Evolutionary conservation across 192 early-diverging fungal genomes (phyloP).

Genomic region (Coemansia erecta): DNA sequence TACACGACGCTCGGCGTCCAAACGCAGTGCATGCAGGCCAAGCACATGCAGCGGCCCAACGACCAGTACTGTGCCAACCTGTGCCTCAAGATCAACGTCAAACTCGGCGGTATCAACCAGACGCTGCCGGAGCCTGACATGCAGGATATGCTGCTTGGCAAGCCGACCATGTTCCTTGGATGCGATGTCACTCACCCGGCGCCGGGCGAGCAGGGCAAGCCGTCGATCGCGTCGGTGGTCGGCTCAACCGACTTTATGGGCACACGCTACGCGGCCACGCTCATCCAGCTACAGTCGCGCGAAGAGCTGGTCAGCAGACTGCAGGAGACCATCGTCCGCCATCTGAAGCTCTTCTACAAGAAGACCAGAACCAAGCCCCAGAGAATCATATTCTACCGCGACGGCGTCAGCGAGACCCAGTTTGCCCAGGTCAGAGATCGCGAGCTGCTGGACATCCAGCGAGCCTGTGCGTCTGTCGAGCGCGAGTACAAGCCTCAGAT

Average conservation of each 20-base stretch:
- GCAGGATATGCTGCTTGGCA: conserved; percentile 57
- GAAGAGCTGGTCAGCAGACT: conserved; percentile 73
- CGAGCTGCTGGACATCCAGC: conserved; percentile 73
- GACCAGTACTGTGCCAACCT: conserved; percentile 95
- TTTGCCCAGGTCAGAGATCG: conserved; percentile 69
- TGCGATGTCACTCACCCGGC: conserved; percentile 87
- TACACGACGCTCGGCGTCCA: conserved; percentile 88
- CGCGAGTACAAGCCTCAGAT: conserved; percentile 70
- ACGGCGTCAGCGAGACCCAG: conserved; percentile 89
- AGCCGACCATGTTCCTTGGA: conserved; percentile 87
- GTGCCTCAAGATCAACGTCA: conserved; percentile 90
- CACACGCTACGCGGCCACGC: conserved; percentile 60
- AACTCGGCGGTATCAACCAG: conserved; percentile 88
- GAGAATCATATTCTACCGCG: conserved; percentile 84
- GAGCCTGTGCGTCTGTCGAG: conserved; percentile 64
- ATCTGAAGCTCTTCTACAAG: conserved; percentile 64
- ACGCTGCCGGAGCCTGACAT: conserved; percentile 54
- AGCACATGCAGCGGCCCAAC: conserved; percentile 71
- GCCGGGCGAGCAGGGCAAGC: conserved; percentile 62
- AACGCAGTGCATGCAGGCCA: conserved; percentile 88
- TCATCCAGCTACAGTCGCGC: conserved; percentile 66
- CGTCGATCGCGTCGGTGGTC: conserved; percentile 77
- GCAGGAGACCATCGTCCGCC: conserved; percentile 58
- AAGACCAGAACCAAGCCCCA: conserved; percentile 61
- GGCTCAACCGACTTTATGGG: conserved; percentile 67